phyloP scores from a whole-genome alignment of 2,329 filamentous ascomycete species.

The Domatiomyces globalis region DNA sequence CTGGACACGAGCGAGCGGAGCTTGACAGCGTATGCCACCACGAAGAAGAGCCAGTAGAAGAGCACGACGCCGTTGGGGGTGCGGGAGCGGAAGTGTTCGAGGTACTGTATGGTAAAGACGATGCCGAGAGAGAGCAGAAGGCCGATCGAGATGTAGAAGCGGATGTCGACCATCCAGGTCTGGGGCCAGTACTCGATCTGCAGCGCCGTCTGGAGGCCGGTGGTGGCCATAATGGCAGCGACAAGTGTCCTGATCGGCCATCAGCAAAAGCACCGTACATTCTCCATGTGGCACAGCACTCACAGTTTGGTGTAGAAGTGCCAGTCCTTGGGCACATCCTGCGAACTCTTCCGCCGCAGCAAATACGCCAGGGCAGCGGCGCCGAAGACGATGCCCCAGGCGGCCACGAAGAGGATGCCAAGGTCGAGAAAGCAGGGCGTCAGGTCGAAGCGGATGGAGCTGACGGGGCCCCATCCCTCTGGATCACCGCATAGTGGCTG shows the following conservation, averaged over 20 bases:
- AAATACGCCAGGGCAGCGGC: conserved; percentile 68
- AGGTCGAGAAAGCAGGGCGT: conserved; percentile 96
- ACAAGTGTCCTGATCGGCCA: conserved; percentile 43
- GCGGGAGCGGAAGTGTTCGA: conserved; percentile 69
- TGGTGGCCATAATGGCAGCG: conserved; percentile 51
- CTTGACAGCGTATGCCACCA: conserved; percentile 67
- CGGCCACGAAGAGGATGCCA: conserved; percentile 64
- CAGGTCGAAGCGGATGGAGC: conserved; percentile 76
- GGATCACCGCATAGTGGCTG: conserved; percentile 75
- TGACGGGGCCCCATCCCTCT: conserved; percentile 93
- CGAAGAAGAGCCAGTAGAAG: conserved; percentile 81
- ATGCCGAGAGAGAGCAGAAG: conserved; percentile 59
- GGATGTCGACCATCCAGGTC: conserved; percentile 67
- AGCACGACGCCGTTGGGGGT: conserved; percentile 78
- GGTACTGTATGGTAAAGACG: conserved; percentile 67
- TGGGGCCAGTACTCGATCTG: conserved; percentile 57
- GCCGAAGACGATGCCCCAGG: conserved; percentile 66
- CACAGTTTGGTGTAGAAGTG: conserved; percentile 91
- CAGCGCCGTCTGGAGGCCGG: conserved; percentile 57
- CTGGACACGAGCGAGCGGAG: conserved; percentile 73
- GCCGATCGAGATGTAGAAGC: conserved; percentile 65
- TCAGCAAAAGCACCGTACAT: neutral
- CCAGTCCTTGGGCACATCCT: conserved; percentile 64
- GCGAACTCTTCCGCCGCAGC: conserved; percentile 51
- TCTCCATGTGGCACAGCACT: conserved; percentile 20